Conservation (phyloP, 2,329 filamentous ascomycete species). For the Biscogniauxia mediterranea region DNA sequence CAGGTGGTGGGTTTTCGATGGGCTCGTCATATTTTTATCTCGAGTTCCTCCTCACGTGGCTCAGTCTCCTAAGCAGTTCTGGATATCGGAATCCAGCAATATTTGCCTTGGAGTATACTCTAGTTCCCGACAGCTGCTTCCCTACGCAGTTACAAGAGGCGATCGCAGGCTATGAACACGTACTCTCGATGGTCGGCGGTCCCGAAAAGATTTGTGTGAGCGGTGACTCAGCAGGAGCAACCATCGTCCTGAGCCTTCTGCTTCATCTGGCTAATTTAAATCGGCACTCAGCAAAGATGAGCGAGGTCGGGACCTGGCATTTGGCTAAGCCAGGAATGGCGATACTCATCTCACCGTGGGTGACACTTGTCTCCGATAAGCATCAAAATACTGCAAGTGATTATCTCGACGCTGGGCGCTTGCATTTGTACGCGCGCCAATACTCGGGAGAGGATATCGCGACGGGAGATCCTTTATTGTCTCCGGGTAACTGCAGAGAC, state of each 20-base stretch:
- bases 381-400: constrained; percentile 71
- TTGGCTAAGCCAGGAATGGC: constrained; percentile 50
- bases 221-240: constrained; percentile 79
- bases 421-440: constrained; percentile 68
- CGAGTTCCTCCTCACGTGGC: constrained; percentile 75
- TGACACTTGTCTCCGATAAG: constrained; percentile 65
- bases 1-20: constrained; percentile 80
- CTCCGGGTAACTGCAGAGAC: constrained; percentile 70
- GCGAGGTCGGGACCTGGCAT: constrained; percentile 35
- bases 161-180: constrained; percentile 67
- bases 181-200: constrained; percentile 57
- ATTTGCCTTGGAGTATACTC: constrained; percentile 76
- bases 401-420: constrained; percentile 65
- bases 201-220: constrained; percentile 65
- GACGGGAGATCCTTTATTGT: constrained; percentile 56
- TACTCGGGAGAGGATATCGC: constrained; percentile 57
- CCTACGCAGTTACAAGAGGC: constrained; percentile 72
- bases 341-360: constrained; percentile 78
- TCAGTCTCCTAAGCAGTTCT: constrained; percentile 59
- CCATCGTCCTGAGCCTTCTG: constrained; percentile 69
- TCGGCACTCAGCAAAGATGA: constrained; percentile 26
- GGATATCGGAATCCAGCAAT: constrained; percentile 75
- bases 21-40: constrained; percentile 81
- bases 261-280: constrained; percentile 58
- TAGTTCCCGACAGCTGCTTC: constrained; percentile 72